Base-by-base conservation (phyloP, 2,329 filamentous ascomycete species). In the Alternaria angustiovoidea region DNA sequence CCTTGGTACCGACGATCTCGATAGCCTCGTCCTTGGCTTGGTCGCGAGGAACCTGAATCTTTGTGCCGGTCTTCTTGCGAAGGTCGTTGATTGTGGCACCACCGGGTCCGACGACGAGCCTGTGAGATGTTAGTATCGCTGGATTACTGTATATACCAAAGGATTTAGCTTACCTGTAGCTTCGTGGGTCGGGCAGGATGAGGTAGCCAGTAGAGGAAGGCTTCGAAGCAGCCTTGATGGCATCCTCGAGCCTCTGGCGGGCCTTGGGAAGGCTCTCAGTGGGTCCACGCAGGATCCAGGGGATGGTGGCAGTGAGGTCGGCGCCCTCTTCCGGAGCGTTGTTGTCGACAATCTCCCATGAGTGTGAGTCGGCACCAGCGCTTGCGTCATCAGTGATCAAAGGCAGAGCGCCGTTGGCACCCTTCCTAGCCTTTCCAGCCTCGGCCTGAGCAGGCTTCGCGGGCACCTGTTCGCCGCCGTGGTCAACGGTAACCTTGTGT, bases 31-130 rank as follows among this genome's bases (percentile, higher is more conserved):
- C 86, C 68, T 82, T 81, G 49, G 83, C 83, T 79, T 96, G 91
- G 73, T 92, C 90, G 67, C 92, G 89, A 22, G 95, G 95, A 41
- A 99, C 94, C 66, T 94, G 93, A 76, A 99, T 96, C 81, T 91
- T 93, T 81, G 94, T 97, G 56, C 91, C 92, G 52, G 93, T 97
- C 83, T 95, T 89, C 82, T 92, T 93, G 69, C 95, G 89, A 76
- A 99, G 97, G 42, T 88, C 83, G 81, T 97, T 97, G 78, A 99
- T 96, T 80, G 94, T 94, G 78, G 88, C 91, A 60, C 95, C 95
- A 61, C 91, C 91, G 66, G 90, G 89, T 5, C 95, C 95, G 69
- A 99, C 93, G 49, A 99, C 92, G 66, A 91, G 91, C 63, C 94
- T 69, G 22, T 12, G 9, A 26, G 2, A 24, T 48, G 38, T 70